Percentiles rank a stretch among this genome's conserved stretches.
Evolutionary conservation across 768 basidiomycete species (phyloP).

Genomic region (Amanita thiersii): DNA sequence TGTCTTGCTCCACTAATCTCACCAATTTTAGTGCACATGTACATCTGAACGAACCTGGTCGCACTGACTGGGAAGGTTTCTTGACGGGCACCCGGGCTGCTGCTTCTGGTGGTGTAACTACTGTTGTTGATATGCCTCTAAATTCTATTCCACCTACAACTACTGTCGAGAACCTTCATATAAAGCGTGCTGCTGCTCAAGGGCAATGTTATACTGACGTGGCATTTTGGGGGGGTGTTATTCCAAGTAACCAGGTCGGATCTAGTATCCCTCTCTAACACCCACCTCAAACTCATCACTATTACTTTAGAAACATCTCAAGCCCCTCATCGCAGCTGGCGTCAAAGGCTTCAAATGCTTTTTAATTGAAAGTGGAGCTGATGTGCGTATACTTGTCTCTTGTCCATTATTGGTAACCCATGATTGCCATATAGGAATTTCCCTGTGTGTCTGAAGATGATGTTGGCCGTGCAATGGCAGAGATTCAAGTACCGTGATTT

Average conservation of each 20-base stretch:
- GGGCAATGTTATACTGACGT: conserved; percentile 76
- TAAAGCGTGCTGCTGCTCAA: conserved; percentile 63
- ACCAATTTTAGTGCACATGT: conserved; percentile 63
- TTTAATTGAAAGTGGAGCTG: conserved; percentile 91
- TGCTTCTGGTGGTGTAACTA: conserved; percentile 89
- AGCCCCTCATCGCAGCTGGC: conserved; percentile 68
- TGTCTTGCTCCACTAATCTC: conserved; percentile 7
- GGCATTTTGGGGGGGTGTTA: conserved; percentile 92
- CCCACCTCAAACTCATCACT: neutral
- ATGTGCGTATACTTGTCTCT: conserved; percentile 38
- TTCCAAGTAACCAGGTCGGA: conserved; percentile 81
- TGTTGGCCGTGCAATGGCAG: conserved; percentile 59
- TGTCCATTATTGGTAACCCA: conserved; percentile 6
- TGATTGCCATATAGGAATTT: conserved; percentile 66
- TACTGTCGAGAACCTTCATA: conserved; percentile 63
- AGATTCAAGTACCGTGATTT: conserved; percentile 49
- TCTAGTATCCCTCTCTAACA: conserved; percentile 2
- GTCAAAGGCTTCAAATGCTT: conserved; percentile 98
- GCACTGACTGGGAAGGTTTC: conserved; percentile 94
- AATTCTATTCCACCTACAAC: conserved; percentile 97
- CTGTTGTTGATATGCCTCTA: conserved; percentile 95
- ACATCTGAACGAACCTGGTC: conserved; percentile 90
- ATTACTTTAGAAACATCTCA: conserved; percentile 52
- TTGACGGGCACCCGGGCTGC: conserved; percentile 88
- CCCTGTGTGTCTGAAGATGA: conserved; percentile 75